Evolutionary conservation across 129 eudicot species (phyloP).

Genomic region (Centrapalus pauciflorus): DNA sequence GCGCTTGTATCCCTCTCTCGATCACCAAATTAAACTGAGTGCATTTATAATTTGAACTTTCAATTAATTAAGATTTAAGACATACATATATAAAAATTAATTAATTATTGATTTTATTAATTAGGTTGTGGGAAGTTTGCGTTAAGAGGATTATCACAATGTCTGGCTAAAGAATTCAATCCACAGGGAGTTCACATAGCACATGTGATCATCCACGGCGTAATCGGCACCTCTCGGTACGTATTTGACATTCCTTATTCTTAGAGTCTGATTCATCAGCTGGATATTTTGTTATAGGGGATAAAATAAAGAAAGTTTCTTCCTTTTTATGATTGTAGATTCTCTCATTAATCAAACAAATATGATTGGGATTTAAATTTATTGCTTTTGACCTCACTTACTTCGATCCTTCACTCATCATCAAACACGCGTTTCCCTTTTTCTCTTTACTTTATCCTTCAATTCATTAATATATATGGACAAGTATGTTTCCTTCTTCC

Average conservation of each 20-base stretch:
- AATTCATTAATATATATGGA: too few species aligned
- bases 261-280: background rate
- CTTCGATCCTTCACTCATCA: conserved; percentile 4
- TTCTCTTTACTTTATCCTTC: background rate
- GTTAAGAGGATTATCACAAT: conserved; percentile 66
- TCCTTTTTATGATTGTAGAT: conserved; percentile 5
- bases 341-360: too few species aligned
- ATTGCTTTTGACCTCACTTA: background rate
- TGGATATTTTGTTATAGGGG: background rate
- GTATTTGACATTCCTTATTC: background rate
- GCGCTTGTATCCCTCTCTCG: conserved; percentile 8
- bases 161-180: conserved; percentile 71
- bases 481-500: too few species aligned
- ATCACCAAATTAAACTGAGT: too few species aligned
- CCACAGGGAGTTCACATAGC: conserved; percentile 76
- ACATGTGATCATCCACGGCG: conserved; percentile 73
- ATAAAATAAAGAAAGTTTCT: background rate
- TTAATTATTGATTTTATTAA: background rate
- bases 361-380: too few species aligned
- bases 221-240: conserved; percentile 59
- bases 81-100: too few species aligned
- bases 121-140: conserved; percentile 85
- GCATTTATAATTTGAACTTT: too few species aligned
- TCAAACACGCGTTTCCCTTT: background rate
- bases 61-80: too few species aligned